Base-by-base conservation (phyloP, 495 filamentous ascomycete genomes). In the Aspergillus conjunctus region DNA sequence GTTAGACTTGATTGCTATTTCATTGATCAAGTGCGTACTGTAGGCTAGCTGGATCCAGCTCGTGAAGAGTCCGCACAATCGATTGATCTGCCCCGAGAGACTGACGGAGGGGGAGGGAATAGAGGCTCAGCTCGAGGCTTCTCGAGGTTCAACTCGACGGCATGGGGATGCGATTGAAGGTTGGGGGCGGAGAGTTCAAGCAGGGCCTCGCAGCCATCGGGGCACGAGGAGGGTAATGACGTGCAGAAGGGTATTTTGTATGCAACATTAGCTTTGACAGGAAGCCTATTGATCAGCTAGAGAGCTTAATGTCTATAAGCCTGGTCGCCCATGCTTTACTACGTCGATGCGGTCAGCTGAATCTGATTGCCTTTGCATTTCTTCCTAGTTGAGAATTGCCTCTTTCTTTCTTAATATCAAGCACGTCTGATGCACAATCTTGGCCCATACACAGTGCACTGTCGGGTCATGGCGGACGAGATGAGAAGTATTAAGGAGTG, bases 151-250 rank as follows among this genome's bases (percentile, higher is more conserved):
- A 22, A 20, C 44, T 7, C 17, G 17, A 21, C 44, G 7, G 8
- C 43, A 46, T 46, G 18, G 14, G 14, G 43, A 46, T n/a, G 18
- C 9, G 18, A 46, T n/a, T 12, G 43, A 46, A 46, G 43, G 14
- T 4, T 17, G 43, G 43, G 43, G 18, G 0, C 18, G 4, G 43
- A 9, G 10, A 48, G 44, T 18, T 39, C 52, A 30, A 26, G 32
- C 11, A 30, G 17, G 31, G 34, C 34, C 34, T 37, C 34, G 32
- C 20, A 43, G 30, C 32, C 33, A 45, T 45, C 51, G 56, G 60
- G 56, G 52, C 33, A 51, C 41, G 53, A 45, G 39, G 54, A 58
- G 59, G 32, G 49, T 43, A 59, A 68, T 68, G 66, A 68, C 66
- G 66, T 66, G 58, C 31, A 59, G 53, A 37, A 68, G 45, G 49